Evolutionary conservation across 805 yeast species (phyloP), one percentile per base, ranked within the genome.

Genomic region (Saccharomycopsis sp.): DNA sequence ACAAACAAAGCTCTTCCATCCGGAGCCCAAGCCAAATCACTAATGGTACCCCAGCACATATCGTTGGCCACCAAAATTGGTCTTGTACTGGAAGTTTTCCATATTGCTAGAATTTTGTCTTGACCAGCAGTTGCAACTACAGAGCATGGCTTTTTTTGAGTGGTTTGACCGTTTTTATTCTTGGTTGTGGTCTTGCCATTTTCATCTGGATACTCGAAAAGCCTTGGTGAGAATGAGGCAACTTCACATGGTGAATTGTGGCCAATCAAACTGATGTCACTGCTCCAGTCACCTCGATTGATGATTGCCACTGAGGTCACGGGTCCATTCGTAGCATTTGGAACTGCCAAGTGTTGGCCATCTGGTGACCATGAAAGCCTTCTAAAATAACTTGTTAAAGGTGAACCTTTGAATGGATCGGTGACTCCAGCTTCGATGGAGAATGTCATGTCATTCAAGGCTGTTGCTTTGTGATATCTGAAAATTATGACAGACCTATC

Each of bases 91-190:
- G 73, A 61, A 0, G 95, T 89, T 53, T 77, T 78, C 98, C 98
- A 89, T 4, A 89, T 65, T 0, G 87, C 94, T 29, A 92, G 60
- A 1, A 87, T 73, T 53, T 84, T 77, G 59, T 89, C 98, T 60
- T 89, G 97, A 8, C 97, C 97, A 10, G 89, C 96, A 21, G 96
- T 82, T 2, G 96, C 96, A n/a, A 89, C 66, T 0, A 89, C 73
- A 0, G 95, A 80, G 5, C 81, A 68, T 26, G 45, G 58, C 9
- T 67, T 61, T 42, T 57, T 53, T 43, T 39, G 48, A 15, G 26
- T 42, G 16, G 51, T 50, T 16, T 50, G 52, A 15, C 48, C 50
- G 23, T 51, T 52, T 7, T 50, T 46, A 21, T 48, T 53, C 26
- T 34, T 43, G 30, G 53, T 56, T 5, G 47, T 53, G 4, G 4